Conservation (phyloP, 345 rosid species). For the Viola odorata region DNA sequence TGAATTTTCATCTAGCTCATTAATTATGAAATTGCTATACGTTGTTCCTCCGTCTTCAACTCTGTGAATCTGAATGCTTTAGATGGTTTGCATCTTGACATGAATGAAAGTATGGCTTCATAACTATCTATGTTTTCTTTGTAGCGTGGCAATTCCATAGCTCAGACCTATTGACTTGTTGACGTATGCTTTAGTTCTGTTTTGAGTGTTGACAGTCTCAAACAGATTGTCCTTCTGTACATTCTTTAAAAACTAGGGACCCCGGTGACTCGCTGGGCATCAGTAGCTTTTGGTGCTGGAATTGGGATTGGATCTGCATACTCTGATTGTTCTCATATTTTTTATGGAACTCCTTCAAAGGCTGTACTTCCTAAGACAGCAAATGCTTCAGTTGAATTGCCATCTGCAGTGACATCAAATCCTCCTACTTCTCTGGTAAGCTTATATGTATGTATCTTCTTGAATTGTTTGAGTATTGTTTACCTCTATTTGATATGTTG, state of each 20-base stretch:
- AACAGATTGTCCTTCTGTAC: neutral
- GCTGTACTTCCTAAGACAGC: slow-evolving; percentile 37
- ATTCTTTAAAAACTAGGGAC: slow-evolving; percentile 43
- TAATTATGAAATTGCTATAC: too few species aligned
- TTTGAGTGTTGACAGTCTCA: neutral
- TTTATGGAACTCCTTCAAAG: slow-evolving; percentile 47
- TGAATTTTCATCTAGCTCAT: too few species aligned
- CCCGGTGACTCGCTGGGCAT: slow-evolving; percentile 81
- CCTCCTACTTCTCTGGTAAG: slow-evolving; percentile 41
- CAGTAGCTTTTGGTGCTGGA: slow-evolving; percentile 92
- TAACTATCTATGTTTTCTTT: too few species aligned
- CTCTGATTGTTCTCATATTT: slow-evolving; percentile 60
- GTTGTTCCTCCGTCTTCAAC: neutral
- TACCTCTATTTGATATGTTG: too few species aligned
- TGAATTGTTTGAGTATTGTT: neutral
- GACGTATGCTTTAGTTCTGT: neutral
- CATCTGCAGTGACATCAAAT: slow-evolving; percentile 37
- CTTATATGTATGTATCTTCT: neutral
- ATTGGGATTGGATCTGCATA: slow-evolving; percentile 89
- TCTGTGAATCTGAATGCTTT: neutral
- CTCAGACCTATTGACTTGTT: neutral
- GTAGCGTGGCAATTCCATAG: too few species aligned
- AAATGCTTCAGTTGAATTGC: slow-evolving; percentile 27
- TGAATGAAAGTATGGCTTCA: too few species aligned
- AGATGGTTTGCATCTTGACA: neutral